Evolutionary conservation across 495 filamentous ascomycete genomes (phyloP), one percentile per base, ranked within the genome.

Genomic region (Pseudomonodictys pantanalensis): DNA sequence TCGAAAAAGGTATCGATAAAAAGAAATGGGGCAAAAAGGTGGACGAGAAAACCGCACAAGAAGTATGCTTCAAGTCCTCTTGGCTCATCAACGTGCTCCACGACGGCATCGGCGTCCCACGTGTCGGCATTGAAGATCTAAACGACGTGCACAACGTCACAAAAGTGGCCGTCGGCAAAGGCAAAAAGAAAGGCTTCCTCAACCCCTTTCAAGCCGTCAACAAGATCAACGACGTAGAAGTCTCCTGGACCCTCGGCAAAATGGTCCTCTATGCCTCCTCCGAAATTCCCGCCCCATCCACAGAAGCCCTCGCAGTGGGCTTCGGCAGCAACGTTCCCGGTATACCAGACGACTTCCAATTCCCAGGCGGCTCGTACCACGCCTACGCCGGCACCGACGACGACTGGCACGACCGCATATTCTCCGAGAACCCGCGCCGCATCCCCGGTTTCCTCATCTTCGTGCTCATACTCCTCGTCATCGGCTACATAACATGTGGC

Each of bases 191-290:
- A 69, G 91, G 90, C 2, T 96, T 88, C 65, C 71, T 93, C 2
- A 86, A 92, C 62, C 82, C 95, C 0, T 99, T 99, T 74, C 88
- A 96, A 71, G 84, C 93, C 0, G 89, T 97, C 23, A 84, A 97
- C 72, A 95, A 95, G 75, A 92, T 99, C 60, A 82, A 89, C 61
- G 87, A 83, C 35, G 87, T 89, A 12, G 93, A 99, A 75, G 89
- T 99, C n/a, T 95, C 89, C 75, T 99, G 93, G 93, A 97, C 93
- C 0, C 76, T 99, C 0, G 93, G 93, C 2, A 96, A 96, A 73
- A 97, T 97, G 79, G 85, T 97, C n/a, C 82, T 99, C 20, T 99
- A 97, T 65, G 93, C 92, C 0, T 85, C 93, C 6, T 91, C 89
- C 5, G 90, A 97, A 71, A 79, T 97, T 15, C 86, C 87, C 0